phyloP scores from a whole-genome alignment of 805 yeast species.

The Suhomyces xylopsoci region DNA sequence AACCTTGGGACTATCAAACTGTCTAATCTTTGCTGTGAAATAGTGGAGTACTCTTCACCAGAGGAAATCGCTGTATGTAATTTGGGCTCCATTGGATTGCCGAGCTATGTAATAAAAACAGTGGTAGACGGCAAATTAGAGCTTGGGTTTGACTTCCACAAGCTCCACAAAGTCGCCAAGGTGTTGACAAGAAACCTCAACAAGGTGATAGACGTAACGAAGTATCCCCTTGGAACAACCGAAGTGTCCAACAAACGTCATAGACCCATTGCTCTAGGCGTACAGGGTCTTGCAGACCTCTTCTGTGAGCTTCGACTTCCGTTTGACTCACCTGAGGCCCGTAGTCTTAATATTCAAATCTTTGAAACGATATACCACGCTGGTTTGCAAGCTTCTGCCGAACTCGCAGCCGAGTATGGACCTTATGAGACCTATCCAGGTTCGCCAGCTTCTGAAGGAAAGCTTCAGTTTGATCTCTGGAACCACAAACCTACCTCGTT shows the following conservation, averaged over 20 bases:
- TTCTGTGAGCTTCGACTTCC: slow-evolving; percentile 56
- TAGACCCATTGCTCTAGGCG: slow-evolving; percentile 63
- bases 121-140: slow-evolving; percentile 34
- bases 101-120: slow-evolving; percentile 49
- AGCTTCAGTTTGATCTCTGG: slow-evolving; percentile 59
- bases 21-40: slow-evolving; percentile 61
- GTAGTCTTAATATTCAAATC: slow-evolving; percentile 54
- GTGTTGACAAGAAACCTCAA: slow-evolving; percentile 55
- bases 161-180: slow-evolving; percentile 53
- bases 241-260: slow-evolving; percentile 52
- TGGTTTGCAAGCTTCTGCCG: slow-evolving; percentile 55
- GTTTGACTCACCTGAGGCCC: slow-evolving; percentile 56
- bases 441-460: slow-evolving; percentile 58
- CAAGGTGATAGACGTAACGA: slow-evolving; percentile 54
- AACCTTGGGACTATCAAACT: slow-evolving; percentile 59
- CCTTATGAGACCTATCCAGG: slow-evolving; percentile 50
- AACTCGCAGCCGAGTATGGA: slow-evolving; percentile 52
- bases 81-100: slow-evolving; percentile 58
- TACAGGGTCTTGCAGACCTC: slow-evolving; percentile 60
- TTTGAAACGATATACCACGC: slow-evolving; percentile 63
- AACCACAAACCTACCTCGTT: slow-evolving; percentile 52
- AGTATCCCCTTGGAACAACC: slow-evolving; percentile 56
- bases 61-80: slow-evolving; percentile 63
- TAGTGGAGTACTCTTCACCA: slow-evolving; percentile 57
- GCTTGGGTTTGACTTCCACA: slow-evolving; percentile 50